phyloP scores from a whole-genome alignment of 2,329 filamentous ascomycete species.

The Venturiaceae sp. region DNA sequence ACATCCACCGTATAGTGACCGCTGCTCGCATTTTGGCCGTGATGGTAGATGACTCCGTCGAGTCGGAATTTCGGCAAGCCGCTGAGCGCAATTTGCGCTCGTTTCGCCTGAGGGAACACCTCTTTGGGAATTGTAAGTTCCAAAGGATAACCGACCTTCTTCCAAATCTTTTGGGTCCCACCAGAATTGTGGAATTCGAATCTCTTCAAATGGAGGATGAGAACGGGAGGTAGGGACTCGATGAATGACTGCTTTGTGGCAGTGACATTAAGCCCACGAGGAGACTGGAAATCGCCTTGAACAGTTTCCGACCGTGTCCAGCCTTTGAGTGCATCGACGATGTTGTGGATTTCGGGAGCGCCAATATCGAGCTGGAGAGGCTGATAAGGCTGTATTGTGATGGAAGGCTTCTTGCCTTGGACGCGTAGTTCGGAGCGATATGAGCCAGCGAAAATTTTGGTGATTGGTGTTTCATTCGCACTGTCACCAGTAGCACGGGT shows the following conservation, averaged over 20 bases:
- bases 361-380: conserved; percentile 92
- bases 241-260: conserved; percentile 95
- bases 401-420: conserved; percentile 77
- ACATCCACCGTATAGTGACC: conserved; percentile 99
- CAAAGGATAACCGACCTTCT: conserved; percentile 90
- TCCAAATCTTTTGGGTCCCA: conserved; percentile 96
- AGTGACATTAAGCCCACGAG: conserved; percentile 63
- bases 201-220: conserved; percentile 92
- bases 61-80: conserved; percentile 76
- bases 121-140: conserved; percentile 91
- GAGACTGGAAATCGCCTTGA: conserved; percentile 73
- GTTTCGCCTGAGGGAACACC: conserved; percentile 68
- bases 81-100: conserved; percentile 54
- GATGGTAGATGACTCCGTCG: conserved; percentile 89
- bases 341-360: conserved; percentile 75
- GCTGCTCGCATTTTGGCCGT: conserved; percentile 90
- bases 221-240: conserved; percentile 78
- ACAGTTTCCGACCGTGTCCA: conserved; percentile 77
- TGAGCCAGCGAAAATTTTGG: conserved; percentile 88
- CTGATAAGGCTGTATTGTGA: conserved; percentile 89
- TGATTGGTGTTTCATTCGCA: conserved; percentile 69
- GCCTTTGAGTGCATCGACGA: conserved; percentile 79
- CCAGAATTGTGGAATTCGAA: conserved; percentile 89
- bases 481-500: conserved; percentile 76
- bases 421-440: conserved; percentile 83